Evolutionary conservation across 805 yeast species (phyloP), one percentile per base, ranked within the genome.

Genomic region (Myxozyma mucilagina): DNA sequence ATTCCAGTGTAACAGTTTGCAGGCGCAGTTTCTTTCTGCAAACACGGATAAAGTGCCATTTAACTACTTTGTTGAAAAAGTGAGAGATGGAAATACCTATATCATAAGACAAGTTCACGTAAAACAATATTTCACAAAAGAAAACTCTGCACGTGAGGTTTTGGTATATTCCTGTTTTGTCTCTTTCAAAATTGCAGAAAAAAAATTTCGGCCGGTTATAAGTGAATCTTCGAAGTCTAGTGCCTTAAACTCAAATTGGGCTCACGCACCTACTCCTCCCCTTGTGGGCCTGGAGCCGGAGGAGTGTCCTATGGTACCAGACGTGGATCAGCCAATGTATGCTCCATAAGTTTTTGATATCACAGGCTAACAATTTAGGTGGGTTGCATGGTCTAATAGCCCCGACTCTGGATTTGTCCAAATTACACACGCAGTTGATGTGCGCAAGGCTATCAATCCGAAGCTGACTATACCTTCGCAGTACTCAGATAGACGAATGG

Each of bases 401-500:
- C 39, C 53, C 20, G 38, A 47, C 20, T 47, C 41, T 34, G 58
- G 51, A 1, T 41, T 44, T 24, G 36, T 36, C 14, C 58, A 47
- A 24, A 41, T 58, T 3, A 44, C 45, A 14, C 59, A 56, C n/a
- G 63, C 60, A 20, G 44, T 59, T 29, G 63, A 59, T 41, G 63
- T 59, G 9, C 54, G 63, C 16, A 31, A 34, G 13, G 60, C 56
- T 5, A 53, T 51, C 18, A 24, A 36, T 13, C 42, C 13, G 38
- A 10, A 3, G 4, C 11, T 44, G 6, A 20, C 52, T 10, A 10
- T 47, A 8, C 34, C 39, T n/a, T 44, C 13, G 13, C 43, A 36
- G 20, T 59, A 43, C 36, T 18, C 60, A 3, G 47, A 55, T 7
- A 44, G 63, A 43, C 41, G 45, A 31, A 31, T 31, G 39, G 60